A percentile compares a stretch with the other conserved stretches of the same genome.
phyloP scores from a whole-genome alignment of 1,284 basidiomycete species.

The Trametes hirsuta region DNA sequence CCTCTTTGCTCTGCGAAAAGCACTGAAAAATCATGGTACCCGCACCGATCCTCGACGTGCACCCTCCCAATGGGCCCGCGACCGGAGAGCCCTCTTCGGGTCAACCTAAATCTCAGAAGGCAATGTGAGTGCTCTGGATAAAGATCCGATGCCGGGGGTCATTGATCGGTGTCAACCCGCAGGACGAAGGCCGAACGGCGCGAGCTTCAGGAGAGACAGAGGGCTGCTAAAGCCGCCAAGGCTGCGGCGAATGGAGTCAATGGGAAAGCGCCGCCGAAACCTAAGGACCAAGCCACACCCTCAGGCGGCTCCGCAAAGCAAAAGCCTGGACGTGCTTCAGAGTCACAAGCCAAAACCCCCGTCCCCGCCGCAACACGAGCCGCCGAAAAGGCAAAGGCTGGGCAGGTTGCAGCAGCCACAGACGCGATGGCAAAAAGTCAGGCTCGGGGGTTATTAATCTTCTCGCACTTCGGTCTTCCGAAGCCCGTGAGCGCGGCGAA shows the following conservation, averaged over 20 bases:
- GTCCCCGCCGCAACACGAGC: conserved; percentile 18
- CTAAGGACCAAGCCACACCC: conserved; percentile 7
- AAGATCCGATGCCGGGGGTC: conserved; percentile 8
- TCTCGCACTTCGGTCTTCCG: conserved; percentile 80
- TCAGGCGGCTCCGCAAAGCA: conserved; percentile 20
- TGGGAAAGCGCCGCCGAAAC: conserved; percentile 22
- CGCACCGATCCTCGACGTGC: conserved; percentile 31
- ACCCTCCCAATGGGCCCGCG: conserved; percentile 29
- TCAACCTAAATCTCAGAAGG: conserved; percentile 53
- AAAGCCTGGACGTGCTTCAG: conserved; percentile 21
- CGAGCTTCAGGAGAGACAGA: conserved; percentile 78
- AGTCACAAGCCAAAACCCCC: conserved; percentile 24
- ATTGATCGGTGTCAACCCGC: conserved; percentile 35
- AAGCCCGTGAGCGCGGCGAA: conserved; percentile 65
- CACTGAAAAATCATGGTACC: conserved; percentile 28
- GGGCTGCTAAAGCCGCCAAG: conserved; percentile 68
- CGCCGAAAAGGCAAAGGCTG: conserved; percentile 28
- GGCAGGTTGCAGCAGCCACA: conserved; percentile 12
- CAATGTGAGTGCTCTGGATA: conserved; percentile 23
- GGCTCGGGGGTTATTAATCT: conserved; percentile 69
- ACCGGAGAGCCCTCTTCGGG: conserved; percentile 31
- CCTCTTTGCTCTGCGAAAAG: background rate
- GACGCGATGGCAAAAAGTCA: conserved; percentile 25
- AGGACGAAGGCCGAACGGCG: conserved; percentile 78
- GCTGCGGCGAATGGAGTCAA: conserved; percentile 26